A percentile compares a stretch with the other conserved stretches of the same genome.
These are phyloP conservation scores for Cicer judaicum DNA, from an alignment of 306 rosid species.

Conservation along the genomic window DNA sequence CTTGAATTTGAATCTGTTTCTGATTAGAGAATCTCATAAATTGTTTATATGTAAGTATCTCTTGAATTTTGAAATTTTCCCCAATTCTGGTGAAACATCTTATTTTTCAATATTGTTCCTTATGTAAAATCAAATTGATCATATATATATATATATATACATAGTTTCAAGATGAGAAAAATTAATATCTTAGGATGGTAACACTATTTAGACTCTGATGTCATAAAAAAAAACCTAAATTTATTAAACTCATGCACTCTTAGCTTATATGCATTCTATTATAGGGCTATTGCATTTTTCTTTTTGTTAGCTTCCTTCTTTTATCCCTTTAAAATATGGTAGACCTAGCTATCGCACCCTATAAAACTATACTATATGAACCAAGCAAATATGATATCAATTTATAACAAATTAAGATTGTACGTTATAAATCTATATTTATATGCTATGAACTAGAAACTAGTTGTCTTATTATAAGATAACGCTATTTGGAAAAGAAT, in stretches of 20 bases:
- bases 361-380: constrained; percentile 1
- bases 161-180: too few species aligned
- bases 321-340: constrained; percentile 29
- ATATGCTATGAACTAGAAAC: constrained; percentile 16
- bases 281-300: neutral
- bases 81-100: too few species aligned
- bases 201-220: too few species aligned
- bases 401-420: constrained; percentile 8
- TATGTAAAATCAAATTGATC: too few species aligned
- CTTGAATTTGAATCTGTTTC: too few species aligned
- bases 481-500: constrained; percentile 24
- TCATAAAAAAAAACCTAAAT: neutral
- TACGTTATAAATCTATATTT: constrained; percentile 19
- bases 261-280: constrained; percentile 6
- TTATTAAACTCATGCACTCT: neutral
- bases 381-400: constrained; percentile 30
- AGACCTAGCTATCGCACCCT: constrained; percentile 17
- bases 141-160: too few species aligned
- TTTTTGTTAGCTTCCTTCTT: neutral
- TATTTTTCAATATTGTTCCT: too few species aligned
- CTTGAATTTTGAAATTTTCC: too few species aligned
- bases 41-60: too few species aligned
- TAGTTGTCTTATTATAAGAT: neutral
- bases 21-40: too few species aligned
- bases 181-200: too few species aligned